Conservation (phyloP, 257 asterid genomes). For the Ehretia macrophylla region DNA sequence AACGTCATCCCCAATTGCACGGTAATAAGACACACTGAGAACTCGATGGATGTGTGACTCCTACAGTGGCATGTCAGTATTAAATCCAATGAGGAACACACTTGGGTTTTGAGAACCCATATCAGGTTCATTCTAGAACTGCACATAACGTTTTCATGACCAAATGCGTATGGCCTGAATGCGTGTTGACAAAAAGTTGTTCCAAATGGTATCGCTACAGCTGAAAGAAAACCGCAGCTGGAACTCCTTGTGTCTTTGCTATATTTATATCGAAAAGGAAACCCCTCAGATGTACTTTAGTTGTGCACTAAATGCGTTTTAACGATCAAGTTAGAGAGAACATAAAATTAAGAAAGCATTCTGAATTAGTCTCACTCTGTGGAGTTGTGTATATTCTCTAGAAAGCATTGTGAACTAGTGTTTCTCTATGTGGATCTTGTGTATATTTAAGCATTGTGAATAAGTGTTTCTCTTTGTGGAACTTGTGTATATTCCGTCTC, state of each 20-base stretch:
- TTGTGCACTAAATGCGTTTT: background rate
- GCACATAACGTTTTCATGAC: background rate
- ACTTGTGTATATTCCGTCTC: no score
- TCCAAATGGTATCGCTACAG: background rate
- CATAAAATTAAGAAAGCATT: no score
- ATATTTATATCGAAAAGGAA: background rate
- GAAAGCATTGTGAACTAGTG: no score
- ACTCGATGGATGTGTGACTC: slow-evolving; percentile 1
- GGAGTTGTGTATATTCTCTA: no score
- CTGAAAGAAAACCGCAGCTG: background rate
- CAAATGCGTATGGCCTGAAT: background rate
- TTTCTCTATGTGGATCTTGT: no score
- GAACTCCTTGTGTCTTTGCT: background rate
- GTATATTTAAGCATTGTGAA: no score
- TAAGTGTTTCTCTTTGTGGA: no score
- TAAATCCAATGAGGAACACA: background rate
- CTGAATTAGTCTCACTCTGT: no score
- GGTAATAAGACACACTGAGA: slow-evolving; percentile 28
- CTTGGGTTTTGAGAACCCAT: background rate
- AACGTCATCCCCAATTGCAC: slow-evolving; percentile 25
- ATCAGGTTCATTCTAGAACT: background rate
- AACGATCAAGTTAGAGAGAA: no score
- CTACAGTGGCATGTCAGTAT: background rate
- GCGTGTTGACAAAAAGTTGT: background rate
- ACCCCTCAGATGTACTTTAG: background rate